phyloP scores from a whole-genome alignment of 495 filamentous ascomycete genomes.

The Ascobolus immersus region DNA sequence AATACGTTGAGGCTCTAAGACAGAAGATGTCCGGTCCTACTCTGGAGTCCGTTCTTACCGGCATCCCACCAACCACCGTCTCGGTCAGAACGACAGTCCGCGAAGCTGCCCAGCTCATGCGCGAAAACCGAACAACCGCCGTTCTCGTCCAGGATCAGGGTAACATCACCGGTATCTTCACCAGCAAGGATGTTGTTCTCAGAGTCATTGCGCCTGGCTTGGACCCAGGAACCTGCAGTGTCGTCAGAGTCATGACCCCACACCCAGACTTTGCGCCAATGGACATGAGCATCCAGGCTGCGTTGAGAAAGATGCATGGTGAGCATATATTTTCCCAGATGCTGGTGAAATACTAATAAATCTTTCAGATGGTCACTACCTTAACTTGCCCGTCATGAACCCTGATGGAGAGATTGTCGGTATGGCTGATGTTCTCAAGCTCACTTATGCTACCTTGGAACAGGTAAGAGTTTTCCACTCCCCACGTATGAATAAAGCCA shows the following conservation, averaged over 20 bases:
- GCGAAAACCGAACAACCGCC: conserved; percentile 92
- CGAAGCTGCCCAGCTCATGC: conserved; percentile 85
- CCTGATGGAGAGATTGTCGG: conserved; percentile 89
- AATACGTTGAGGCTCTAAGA: conserved; percentile 87
- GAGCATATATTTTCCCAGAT: conserved; percentile 15
- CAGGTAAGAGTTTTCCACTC: conserved; percentile 36
- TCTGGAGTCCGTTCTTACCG: conserved; percentile 77
- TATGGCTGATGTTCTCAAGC: conserved; percentile 95
- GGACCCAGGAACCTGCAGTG: conserved; percentile 83
- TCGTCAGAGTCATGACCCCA: conserved; percentile 95
- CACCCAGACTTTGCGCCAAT: conserved; percentile 95
- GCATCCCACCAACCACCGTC: conserved; percentile 75
- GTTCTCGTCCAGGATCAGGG: conserved; percentile 91
- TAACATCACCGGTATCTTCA: conserved; percentile 95
- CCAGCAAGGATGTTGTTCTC: conserved; percentile 94
- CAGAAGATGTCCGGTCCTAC: conserved; percentile 96
- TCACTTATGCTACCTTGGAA: conserved; percentile 93
- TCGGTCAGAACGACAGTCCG: conserved; percentile 87
- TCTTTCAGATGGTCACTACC: conserved; percentile 68
- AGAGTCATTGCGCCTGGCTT: conserved; percentile 93
- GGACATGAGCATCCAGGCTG: conserved; percentile 97
- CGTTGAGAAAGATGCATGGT: conserved; percentile 97
- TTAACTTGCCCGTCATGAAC: conserved; percentile 97
- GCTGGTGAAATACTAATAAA: neutral
- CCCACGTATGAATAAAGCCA: neutral